Evolutionary conservation across 441 rosid genomes (phyloP).

Genomic region (Macaranga tanarius): DNA sequence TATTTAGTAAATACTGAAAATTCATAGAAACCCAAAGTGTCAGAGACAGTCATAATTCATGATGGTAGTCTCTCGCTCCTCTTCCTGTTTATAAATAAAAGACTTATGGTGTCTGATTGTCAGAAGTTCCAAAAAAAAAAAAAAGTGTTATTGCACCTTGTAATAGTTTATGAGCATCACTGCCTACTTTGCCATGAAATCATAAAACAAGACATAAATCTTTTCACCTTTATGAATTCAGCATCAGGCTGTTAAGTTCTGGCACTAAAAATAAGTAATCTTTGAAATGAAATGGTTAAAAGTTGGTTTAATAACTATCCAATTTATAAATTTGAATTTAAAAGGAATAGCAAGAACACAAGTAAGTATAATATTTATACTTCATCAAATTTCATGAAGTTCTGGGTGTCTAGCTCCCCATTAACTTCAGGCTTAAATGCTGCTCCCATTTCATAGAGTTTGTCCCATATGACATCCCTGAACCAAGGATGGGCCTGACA

Average conservation of each 20-base stretch:
- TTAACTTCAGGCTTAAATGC: constrained; percentile 94
- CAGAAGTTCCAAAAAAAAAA: too few species aligned
- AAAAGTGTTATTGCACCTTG: neutral
- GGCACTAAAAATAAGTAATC: neutral
- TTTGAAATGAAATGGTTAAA: constrained; percentile 11
- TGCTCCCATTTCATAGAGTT: constrained; percentile 90
- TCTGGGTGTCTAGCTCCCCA: constrained; percentile 92
- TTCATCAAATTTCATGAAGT: constrained; percentile 98
- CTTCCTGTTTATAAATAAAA: too few species aligned
- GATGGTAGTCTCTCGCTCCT: too few species aligned
- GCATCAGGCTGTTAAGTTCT: neutral
- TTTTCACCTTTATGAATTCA: neutral
- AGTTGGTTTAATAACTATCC: neutral
- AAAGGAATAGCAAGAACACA: neutral
- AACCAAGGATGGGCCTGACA: constrained; percentile 96
- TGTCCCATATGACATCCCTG: constrained; percentile 76
- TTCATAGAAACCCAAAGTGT: neutral
- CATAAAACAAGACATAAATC: neutral
- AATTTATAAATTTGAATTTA: neutral
- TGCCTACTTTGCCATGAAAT: neutral
- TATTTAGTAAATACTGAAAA: neutral
- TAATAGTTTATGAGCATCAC: neutral
- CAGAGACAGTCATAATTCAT: neutral
- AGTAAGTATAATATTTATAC: constrained; percentile 37
- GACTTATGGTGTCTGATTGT: too few species aligned